Evolutionary conservation across 108 stramenopile genomes (phyloP), one percentile per base, ranked within the genome.

Genomic region (Cyclotella kingstonii): DNA sequence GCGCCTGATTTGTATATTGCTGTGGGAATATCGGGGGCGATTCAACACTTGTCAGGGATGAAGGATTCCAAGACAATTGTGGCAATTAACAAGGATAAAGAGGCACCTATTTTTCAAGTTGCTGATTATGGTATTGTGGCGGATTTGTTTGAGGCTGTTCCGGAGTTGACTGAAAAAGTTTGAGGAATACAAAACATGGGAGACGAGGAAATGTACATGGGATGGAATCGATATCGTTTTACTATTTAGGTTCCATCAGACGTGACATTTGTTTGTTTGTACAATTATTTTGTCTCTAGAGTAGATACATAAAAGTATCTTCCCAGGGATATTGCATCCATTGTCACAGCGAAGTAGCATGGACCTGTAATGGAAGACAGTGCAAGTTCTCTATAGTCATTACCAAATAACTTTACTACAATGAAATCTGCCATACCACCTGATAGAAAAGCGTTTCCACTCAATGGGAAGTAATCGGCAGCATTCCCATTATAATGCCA

Each of bases 1-100:
- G n/a, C n/a, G n/a, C n/a, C n/a, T n/a, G n/a, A n/a, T 61, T 74
- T 95, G 49, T 98, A 96, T 73, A 84, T 98, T 51, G 94, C 92
- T 23, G 91, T 94, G 26, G 99, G 99, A 40, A 99, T 99, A 75
- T 88, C 85, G n/a, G 99, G 99, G 17, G 99, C 99, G n/a, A 99
- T 99, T 79, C 99, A 99, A 73, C 99, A 99, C 77, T 83, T 99
- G 46, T 79, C 81, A 39, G 99, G 99, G 57, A 99, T 99, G 99
- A 99, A 98, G 68, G 99, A 99, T 78, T 84, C 84, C 69, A 99
- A 99, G 73, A 92, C 90, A 23, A 98, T 99, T 78, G 98, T 99
- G 18, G 97, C 97, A 55, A 98, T 99, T 78, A 99, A 99, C 74
- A 98, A 96, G 72, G 99, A 99, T 84, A 74, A 84, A 26, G 99